These are phyloP conservation scores for Populus trichocarpa DNA, from an alignment of 441 rosid genomes.

Conservation along the genomic window DNA sequence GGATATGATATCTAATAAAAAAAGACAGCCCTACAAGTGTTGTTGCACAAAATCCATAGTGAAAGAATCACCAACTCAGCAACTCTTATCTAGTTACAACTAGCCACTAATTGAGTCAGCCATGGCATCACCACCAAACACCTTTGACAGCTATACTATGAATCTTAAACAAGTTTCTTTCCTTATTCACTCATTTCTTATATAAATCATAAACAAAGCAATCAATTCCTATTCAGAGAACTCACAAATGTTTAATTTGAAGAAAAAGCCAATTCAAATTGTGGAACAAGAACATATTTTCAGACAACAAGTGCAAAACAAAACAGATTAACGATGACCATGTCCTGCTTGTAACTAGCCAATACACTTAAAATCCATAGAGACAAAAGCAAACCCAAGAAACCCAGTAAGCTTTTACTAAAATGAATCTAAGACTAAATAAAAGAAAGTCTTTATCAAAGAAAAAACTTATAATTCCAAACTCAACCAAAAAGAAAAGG, in stretches of 20 bases:
- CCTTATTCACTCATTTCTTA: not conserved
- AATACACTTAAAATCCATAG: not conserved
- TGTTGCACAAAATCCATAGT: not conserved
- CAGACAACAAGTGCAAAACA: not conserved
- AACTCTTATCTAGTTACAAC: not conserved
- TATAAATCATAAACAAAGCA: not conserved
- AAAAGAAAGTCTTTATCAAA: not conserved
- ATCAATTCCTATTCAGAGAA: not conserved
- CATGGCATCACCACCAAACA: not conserved
- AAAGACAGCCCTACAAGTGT: not conserved
- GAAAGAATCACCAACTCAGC: not conserved
- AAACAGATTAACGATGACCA: not conserved
- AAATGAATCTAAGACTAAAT: not conserved
- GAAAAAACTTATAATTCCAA: not conserved
- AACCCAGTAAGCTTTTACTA: not conserved
- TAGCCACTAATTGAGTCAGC: not conserved
- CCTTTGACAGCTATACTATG: not conserved
- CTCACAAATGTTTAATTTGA: not conserved
- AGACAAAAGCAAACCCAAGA: not conserved
- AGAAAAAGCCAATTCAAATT: not conserved
- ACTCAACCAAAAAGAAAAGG: not conserved
- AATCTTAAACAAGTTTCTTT: constrained; percentile 6
- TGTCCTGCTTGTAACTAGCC: not conserved
- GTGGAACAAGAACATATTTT: not conserved
- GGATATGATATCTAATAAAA: not conserved